phyloP scores from a whole-genome alignment of 2,329 filamentous ascomycete species.

The Ceratocystis colombiana region DNA sequence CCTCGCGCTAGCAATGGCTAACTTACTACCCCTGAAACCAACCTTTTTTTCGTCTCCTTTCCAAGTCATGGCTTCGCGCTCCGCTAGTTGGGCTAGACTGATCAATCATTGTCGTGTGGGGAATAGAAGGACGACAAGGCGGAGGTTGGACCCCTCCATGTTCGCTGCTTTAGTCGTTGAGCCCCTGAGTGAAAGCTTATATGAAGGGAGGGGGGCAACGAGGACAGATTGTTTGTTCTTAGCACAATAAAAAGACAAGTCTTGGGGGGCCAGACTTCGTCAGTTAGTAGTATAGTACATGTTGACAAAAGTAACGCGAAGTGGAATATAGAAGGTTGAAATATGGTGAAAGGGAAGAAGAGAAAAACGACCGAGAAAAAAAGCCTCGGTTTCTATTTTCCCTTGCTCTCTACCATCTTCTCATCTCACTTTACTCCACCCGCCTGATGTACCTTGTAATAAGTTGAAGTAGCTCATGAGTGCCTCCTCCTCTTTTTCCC shows the following conservation, averaged over 20 bases:
- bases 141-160: conserved; percentile 2
- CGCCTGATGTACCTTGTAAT: not conserved
- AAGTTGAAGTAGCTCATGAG: not conserved
- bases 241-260: too few relatives aligned
- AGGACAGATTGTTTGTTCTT: conserved; percentile 8
- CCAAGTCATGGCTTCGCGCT: too few relatives aligned
- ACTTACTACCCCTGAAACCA: not conserved
- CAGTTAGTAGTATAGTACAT: too few relatives aligned
- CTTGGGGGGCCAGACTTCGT: not conserved
- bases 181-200: conserved; percentile 6
- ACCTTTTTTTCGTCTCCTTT: not conserved
- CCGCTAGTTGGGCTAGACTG: too few relatives aligned
- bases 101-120: not conserved
- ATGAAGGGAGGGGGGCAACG: not conserved
- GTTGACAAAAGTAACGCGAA: not conserved
- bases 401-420: not conserved
- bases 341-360: not conserved
- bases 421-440: not conserved
- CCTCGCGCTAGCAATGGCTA: not conserved
- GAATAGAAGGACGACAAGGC: too few relatives aligned
- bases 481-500: not conserved
- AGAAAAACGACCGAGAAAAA: not conserved
- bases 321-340: not conserved
- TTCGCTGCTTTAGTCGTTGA: not conserved
- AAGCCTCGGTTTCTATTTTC: not conserved